Conservation (phyloP, 441 rosid species). For the Manihot esculenta region DNA sequence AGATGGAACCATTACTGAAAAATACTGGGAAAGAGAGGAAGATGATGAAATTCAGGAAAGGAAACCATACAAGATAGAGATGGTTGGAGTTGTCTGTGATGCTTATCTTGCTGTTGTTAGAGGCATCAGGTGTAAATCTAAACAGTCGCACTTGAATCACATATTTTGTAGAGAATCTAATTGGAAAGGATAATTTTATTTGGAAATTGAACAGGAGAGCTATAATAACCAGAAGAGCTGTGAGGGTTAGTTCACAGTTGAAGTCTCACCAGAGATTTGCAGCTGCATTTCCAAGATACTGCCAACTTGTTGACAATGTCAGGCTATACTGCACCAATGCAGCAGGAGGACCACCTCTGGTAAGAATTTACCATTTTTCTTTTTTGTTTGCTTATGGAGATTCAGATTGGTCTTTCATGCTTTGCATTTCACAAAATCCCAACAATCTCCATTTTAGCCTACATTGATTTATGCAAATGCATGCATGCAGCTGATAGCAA, state of each 20-base stretch:
- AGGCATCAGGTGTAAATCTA: constrained; percentile 63
- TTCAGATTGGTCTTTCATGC: no score
- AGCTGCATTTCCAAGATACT: constrained; percentile 59
- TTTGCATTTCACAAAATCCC: no score
- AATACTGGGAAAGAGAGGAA: constrained; percentile 66
- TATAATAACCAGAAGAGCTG: constrained; percentile 64
- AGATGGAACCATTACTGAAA: constrained; percentile 58
- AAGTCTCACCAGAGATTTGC: constrained; percentile 84
- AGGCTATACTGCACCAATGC: constrained; percentile 73
- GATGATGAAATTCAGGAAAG: constrained; percentile 32
- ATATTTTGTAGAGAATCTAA: not conserved
- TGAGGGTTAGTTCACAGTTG: constrained; percentile 72
- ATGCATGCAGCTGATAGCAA: constrained; percentile 62
- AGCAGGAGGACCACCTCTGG: constrained; percentile 62
- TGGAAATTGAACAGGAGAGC: constrained; percentile 60
- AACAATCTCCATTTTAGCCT: no score
- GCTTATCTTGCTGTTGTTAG: constrained; percentile 84
- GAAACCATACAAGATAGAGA: constrained; percentile 73
- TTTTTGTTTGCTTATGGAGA: no score
- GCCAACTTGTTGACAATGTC: constrained; percentile 70
- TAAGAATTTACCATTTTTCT: constrained; percentile 20
- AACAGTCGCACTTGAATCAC: no score
- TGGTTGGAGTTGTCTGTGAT: constrained; percentile 88
- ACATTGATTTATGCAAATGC: not conserved
- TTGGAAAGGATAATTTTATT: not conserved